Conservation (phyloP, 73 alveolate genomes). For the Durusdinium trenchii region DNA sequence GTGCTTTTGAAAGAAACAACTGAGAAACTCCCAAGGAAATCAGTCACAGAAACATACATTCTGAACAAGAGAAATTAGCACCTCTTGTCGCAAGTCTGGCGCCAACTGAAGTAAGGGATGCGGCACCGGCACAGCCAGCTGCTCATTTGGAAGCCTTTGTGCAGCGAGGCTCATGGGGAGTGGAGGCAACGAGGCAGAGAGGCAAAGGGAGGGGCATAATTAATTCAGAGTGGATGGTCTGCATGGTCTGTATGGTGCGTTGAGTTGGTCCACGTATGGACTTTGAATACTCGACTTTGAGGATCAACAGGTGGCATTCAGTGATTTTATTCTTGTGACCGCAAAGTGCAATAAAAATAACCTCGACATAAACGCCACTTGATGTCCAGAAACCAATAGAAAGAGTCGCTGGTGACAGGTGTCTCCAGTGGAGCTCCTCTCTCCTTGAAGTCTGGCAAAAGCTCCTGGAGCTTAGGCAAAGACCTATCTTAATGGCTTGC, state of each 20-base stretch:
- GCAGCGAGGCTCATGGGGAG: neutral
- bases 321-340: too few species aligned
- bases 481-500: too few species aligned
- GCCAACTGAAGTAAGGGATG: slow-evolving; percentile 58
- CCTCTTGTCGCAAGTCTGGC: slow-evolving; percentile 83
- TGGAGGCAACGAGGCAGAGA: slow-evolving; percentile 92
- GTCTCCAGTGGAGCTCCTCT: slow-evolving; percentile 98
- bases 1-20: neutral
- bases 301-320: too few species aligned
- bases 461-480: slow-evolving; percentile 75
- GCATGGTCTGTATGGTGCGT: neutral
- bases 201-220: slow-evolving; percentile 97
- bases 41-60: neutral
- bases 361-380: too few species aligned
- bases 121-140: slow-evolving; percentile 66
- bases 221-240: slow-evolving; percentile 92
- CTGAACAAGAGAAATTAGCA: too few species aligned
- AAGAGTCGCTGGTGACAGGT: slow-evolving; percentile 98
- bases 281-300: too few species aligned
- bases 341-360: too few species aligned
- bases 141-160: slow-evolving; percentile 61
- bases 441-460: slow-evolving; percentile 90
- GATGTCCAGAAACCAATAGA: too few species aligned
- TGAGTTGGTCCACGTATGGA: too few species aligned
- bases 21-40: neutral